Conservation (phyloP, 2,329 filamentous ascomycete genomes). For the Elsinoe arachidis region DNA sequence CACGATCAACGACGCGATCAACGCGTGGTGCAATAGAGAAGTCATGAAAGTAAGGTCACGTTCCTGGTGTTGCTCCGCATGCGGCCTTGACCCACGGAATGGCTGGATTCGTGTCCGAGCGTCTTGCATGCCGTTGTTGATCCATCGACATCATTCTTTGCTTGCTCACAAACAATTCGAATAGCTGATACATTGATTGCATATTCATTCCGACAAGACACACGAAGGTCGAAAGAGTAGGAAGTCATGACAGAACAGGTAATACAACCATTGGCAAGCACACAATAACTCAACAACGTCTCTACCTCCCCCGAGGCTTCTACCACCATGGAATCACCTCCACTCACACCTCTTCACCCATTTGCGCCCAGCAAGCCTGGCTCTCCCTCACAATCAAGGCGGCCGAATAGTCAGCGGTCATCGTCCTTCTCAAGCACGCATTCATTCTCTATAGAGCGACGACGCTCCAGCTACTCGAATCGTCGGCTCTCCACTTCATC, state of each 20-base stretch:
- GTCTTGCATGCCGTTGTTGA: constrained; percentile 3
- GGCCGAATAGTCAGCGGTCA: constrained; percentile 23
- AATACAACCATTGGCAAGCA: not conserved
- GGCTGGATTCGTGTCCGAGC: not conserved
- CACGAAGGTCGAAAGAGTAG: not conserved
- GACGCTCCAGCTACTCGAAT: constrained; percentile 32
- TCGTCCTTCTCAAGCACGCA: constrained; percentile 36
- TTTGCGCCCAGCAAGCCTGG: constrained; percentile 35
- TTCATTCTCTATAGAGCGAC: constrained; percentile 35
- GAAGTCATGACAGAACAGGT: not conserved
- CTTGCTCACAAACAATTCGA: not conserved
- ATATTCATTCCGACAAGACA: not conserved
- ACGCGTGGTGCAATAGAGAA: too few relatives aligned
- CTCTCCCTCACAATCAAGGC: constrained; percentile 30
- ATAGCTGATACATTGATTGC: not conserved
- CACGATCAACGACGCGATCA: too few relatives aligned
- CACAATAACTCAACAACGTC: not conserved
- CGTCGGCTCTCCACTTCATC: constrained; percentile 28
- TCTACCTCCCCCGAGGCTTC: not conserved
- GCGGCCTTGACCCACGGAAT: not conserved
- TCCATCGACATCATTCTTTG: not conserved
- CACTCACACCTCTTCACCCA: constrained; percentile 34
- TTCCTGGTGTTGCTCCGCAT: not conserved
- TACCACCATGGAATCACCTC: constrained; percentile 31
- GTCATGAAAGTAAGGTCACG: not conserved